Conservation (phyloP, 2,329 filamentous ascomycete genomes). For the Fusarium circinatum region DNA sequence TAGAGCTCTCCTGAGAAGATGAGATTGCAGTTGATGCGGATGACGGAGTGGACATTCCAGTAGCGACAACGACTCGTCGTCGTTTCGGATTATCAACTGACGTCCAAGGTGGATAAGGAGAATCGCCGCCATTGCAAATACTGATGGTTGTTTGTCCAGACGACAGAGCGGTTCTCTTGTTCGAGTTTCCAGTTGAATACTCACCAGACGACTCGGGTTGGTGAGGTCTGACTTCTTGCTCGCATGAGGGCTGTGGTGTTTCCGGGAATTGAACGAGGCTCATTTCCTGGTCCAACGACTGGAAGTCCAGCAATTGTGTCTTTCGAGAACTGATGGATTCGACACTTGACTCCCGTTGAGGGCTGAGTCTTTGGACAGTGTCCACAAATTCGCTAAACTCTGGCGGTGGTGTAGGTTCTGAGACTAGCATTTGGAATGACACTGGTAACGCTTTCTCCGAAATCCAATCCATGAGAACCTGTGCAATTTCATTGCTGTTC, state of each 20-base stretch:
- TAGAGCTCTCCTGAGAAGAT: background rate
- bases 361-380: background rate
- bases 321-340: background rate
- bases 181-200: background rate
- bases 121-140: background rate
- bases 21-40: background rate
- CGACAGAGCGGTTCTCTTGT: conserved; percentile 7
- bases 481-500: conserved; percentile 59
- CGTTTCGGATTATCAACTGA: background rate
- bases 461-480: conserved; percentile 53
- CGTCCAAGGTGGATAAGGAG: background rate
- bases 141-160: conserved; percentile 9
- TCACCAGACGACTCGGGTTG: background rate
- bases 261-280: background rate
- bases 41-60: background rate
- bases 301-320: background rate
- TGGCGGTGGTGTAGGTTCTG: background rate
- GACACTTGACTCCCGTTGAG: background rate
- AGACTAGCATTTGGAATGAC: background rate
- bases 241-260: conserved; percentile 1
- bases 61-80: background rate
- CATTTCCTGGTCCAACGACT: background rate
- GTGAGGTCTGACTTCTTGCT: background rate
- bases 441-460: conserved; percentile 3
- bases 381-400: background rate